Evolutionary conservation across 495 filamentous ascomycete genomes (phyloP), one percentile per base, ranked within the genome.

Genomic region (Aspergillus baeticus): DNA sequence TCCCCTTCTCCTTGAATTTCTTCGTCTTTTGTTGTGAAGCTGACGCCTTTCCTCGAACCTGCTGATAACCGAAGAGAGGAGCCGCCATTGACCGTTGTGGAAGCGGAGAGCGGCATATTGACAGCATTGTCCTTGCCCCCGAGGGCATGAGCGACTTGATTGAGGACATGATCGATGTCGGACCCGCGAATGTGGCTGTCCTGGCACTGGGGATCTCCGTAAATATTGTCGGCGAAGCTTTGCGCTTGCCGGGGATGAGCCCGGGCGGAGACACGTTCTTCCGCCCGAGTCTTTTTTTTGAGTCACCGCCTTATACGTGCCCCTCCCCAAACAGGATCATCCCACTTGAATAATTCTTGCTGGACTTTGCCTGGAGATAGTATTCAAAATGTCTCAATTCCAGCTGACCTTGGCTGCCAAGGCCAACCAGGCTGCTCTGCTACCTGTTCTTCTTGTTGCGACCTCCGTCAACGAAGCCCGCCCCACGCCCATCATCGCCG

Each of bases 361-460:
- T 58, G 55, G 35, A 38, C 14, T 33, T 31, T 55, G 23, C 47
- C 55, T 57, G 47, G n/a, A 17, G 33, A 50, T 33, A 31, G 44
- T 37, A 42, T 44, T n/a, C 58, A 64, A 41, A 31, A 76, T 76
- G 73, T 62, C 70, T 46, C 58, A 69, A 49, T 70, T 65, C 54
- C 62, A 70, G 39, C 63, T 87, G 21, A 84, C 71, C 57, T 72
- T 87, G 70, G 85, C 85, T 63, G 83, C 70, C 10, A 81, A 84
- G 64, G 84, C 80, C 58, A 88, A 75, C 65, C 83, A 87, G 59
- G 72, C 79, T 29, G 69, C 66, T 2, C 57, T 79, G 51, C 64
- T 82, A 15, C 80, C 80, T 2, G 74, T 76, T 20, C 63, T 81
- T 10, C 67, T 83, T 41, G 70, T 80, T 57, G 79, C 74, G 6